Conservation (phyloP, 331 rosid genomes). For the Saraca asoca region DNA sequence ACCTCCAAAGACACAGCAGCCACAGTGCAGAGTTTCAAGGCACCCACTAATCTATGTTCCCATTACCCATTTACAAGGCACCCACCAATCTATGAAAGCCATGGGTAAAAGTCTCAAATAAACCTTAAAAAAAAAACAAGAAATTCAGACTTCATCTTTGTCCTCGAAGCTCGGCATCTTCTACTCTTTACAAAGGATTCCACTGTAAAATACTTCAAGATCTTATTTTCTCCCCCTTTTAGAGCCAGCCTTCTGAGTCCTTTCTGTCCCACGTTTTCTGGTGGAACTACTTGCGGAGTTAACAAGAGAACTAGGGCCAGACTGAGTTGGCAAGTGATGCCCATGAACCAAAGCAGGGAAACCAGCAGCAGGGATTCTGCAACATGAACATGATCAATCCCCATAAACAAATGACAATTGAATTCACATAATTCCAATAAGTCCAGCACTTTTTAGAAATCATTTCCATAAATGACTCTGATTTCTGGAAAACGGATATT, state of each 20-base stretch:
- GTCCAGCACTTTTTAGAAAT: no score
- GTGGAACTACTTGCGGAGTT: slow-evolving; percentile 44
- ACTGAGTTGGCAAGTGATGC: slow-evolving; percentile 64
- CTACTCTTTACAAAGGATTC: slow-evolving; percentile 58
- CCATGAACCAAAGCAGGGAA: slow-evolving; percentile 99
- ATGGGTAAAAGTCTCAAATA: slow-evolving; percentile 6
- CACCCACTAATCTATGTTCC: slow-evolving; percentile 3
- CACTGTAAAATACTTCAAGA: slow-evolving; percentile 24
- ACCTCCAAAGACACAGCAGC: slow-evolving; percentile 12
- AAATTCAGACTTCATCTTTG: slow-evolving; percentile 62
- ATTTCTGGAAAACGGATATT: no score
- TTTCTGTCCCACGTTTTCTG: slow-evolving; percentile 42
- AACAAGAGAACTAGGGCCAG: slow-evolving; percentile 47
- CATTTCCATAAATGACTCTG: no score
- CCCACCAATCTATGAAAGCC: slow-evolving; percentile 11
- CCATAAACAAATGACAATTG: slow-evolving; percentile 17
- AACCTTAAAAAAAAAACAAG: not conserved
- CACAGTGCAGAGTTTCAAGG: not conserved
- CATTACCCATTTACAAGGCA: slow-evolving; percentile 6
- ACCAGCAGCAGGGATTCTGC: slow-evolving; percentile 99
- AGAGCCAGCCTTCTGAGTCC: slow-evolving; percentile 54
- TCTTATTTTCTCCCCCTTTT: slow-evolving; percentile 52
- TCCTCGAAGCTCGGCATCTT: slow-evolving; percentile 71
- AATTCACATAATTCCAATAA: slow-evolving; percentile 16
- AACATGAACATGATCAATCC: slow-evolving; percentile 31